Evolutionary conservation across 192 early-diverging fungal species (phyloP), one percentile per base, ranked within the genome.

Genomic region (Entomortierella parvispora): DNA sequence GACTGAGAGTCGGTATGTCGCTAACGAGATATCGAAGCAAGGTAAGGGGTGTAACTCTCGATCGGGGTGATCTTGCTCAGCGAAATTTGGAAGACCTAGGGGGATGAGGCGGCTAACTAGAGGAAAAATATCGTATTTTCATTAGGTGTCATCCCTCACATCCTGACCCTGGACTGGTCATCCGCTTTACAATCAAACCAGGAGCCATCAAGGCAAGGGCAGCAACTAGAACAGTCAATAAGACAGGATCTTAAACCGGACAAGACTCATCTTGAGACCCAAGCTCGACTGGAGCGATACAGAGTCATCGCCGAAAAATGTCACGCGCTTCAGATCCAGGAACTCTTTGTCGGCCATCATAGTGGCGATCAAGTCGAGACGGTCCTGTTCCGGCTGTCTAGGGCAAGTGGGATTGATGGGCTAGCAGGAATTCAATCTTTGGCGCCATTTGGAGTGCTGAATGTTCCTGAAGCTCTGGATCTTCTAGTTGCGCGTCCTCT

Each of bases 311-410:
- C 85, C 15, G 31, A 64, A 53, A 57, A 61, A 18, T 85, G 83
- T 48, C 42, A 69, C 31, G 49, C 48, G 0, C 65, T 72, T 20
- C 51, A 66, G n/a, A 84, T 85, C 14, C 40, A 40, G n/a, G 65
- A 72, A 33, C 48, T 87, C 9, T 79, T 83, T 61, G 54, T 85
- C 9, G 85, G 80, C 12, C 80, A 85, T 54, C 74, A 80, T 45
- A 40, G 79, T 1, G 72, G 81, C 42, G 85, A 87, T 72, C 85
- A 87, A 44, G 65, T 82, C 23, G 82, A 83, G 34, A 84, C 81
- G 0, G 61, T 71, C 9, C 43, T 87, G 22, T 75, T 79, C 45
- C 60, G 85, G 22, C 55, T 87, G 42, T 55, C 74, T 6, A 61
- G 70, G 42, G 77, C 70, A 6, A 78, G 74, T 48, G 85, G 84